Percentiles rank a stretch among this genome's conserved stretches.
Conservation (phyloP, 192 early-diverging fungal genomes). For the Diversispora eburnea region DNA sequence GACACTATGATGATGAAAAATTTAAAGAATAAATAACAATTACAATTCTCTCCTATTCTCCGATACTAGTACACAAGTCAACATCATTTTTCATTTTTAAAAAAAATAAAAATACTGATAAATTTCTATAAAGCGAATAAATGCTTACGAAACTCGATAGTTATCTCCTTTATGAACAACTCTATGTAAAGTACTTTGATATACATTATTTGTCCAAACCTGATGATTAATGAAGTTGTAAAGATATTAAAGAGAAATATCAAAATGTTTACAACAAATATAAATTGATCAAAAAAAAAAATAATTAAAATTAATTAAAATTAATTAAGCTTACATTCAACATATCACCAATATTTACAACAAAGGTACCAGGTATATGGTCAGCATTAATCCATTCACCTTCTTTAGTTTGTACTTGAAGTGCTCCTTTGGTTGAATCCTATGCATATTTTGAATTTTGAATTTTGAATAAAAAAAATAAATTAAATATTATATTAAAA, state of each 20-base stretch:
- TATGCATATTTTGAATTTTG: not conserved
- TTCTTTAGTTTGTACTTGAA: conserved; percentile 44
- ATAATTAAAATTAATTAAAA: not conserved
- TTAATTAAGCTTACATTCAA: conserved; percentile 33
- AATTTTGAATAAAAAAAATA: not conserved
- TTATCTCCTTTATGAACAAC: conserved; percentile 42
- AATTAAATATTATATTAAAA: not conserved
- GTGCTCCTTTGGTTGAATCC: conserved; percentile 44
- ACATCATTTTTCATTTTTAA: not conserved
- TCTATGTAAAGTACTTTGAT: conserved; percentile 48
- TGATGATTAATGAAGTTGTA: not conserved
- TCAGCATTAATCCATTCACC: conserved; percentile 51
- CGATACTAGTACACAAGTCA: too few species aligned
- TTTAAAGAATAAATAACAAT: not conserved
- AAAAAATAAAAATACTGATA: not conserved
- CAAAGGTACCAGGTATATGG: conserved; percentile 46
- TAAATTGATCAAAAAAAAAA: not conserved
- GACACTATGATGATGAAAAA: conserved; percentile 20
- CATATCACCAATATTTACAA: conserved; percentile 60
- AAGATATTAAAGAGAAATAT: not conserved
- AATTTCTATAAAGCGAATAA: not conserved
- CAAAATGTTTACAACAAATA: not conserved
- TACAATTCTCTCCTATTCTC: too few species aligned
- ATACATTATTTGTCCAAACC: conserved; percentile 53
- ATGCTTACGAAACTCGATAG: conserved; percentile 41